A percentile compares a stretch with the other conserved stretches of the same genome.
These are phyloP conservation scores for Umbelopsis vinacea DNA, from an alignment of 192 early-diverging fungal genomes.

Conservation along the genomic window DNA sequence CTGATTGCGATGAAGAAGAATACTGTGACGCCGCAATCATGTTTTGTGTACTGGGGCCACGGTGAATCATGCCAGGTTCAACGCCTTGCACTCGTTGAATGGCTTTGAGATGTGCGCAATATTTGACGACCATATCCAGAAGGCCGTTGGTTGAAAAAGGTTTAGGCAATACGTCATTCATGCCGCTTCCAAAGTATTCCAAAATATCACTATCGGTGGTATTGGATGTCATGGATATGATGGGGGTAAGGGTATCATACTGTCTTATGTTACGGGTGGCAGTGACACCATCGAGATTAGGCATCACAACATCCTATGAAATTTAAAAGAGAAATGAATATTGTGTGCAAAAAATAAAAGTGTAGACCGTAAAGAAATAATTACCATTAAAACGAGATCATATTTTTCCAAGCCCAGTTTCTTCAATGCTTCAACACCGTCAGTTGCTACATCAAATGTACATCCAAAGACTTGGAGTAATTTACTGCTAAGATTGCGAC, in stretches of 20 bases:
- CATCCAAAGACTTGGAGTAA: slow-evolving; percentile 71
- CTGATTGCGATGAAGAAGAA: not conserved
- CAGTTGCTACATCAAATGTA: slow-evolving; percentile 67
- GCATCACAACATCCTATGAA: slow-evolving; percentile 73
- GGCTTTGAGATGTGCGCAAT: slow-evolving; percentile 55
- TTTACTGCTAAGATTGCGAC: slow-evolving; percentile 54
- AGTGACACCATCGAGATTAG: slow-evolving; percentile 69
- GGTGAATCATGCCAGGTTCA: slow-evolving; percentile 25
- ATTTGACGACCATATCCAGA: slow-evolving; percentile 59
- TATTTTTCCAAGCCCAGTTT: slow-evolving; percentile 68
- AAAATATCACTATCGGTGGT: slow-evolving; percentile 67
- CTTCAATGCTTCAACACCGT: slow-evolving; percentile 70
- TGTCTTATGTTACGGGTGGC: slow-evolving; percentile 74
- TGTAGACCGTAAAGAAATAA: not conserved
- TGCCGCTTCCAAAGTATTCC: slow-evolving; percentile 69
- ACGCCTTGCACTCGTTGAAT: slow-evolving; percentile 39
- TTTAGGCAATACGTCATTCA: slow-evolving; percentile 78
- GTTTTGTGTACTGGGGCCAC: not conserved
- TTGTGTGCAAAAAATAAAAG: not conserved
- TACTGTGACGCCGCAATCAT: not conserved
- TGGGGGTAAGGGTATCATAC: slow-evolving; percentile 71
- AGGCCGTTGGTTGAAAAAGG: slow-evolving; percentile 63
- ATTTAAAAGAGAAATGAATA: slow-evolving; percentile 9
- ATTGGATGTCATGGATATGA: slow-evolving; percentile 79
- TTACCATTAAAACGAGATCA: slow-evolving; percentile 76